Conservation (phyloP, 805 yeast species). For the Yarrowia sp. region DNA sequence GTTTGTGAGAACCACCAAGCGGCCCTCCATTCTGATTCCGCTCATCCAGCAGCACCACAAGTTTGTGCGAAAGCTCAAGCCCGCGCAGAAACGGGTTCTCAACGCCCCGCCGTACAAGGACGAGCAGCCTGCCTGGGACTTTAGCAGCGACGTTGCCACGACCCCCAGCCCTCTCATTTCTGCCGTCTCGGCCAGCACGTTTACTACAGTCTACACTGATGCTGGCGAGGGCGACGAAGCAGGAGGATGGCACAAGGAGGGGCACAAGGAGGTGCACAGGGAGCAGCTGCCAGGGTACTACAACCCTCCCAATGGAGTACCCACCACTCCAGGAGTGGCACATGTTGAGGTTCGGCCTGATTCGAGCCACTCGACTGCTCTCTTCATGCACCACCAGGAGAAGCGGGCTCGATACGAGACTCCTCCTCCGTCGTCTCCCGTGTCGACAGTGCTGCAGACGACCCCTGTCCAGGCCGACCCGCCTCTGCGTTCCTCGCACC, state of each 20-base stretch:
- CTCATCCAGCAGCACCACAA: constrained; percentile 9
- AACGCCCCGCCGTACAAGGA: not conserved
- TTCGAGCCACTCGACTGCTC: not conserved
- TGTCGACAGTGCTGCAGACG: not conserved
- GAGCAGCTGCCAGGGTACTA: not conserved
- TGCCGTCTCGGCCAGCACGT: not conserved
- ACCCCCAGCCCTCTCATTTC: not conserved
- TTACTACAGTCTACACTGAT: not conserved
- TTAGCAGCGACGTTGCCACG: not conserved
- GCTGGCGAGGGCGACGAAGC: not conserved
- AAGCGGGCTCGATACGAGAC: not conserved
- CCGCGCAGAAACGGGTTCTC: constrained; percentile 2
- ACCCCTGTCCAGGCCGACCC: not conserved
- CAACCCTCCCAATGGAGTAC: not conserved
- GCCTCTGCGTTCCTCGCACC: not conserved
- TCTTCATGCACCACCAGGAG: not conserved
- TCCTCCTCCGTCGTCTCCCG: not conserved
- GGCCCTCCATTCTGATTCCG: constrained; percentile 16
- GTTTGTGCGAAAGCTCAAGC: constrained; percentile 4
- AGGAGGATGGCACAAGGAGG: not conserved
- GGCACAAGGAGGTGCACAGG: not conserved
- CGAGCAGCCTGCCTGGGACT: constrained; percentile 16
- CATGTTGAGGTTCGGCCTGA: not conserved
- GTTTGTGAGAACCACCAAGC: constrained; percentile 49
- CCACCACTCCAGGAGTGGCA: not conserved